phyloP scores from a whole-genome alignment of 2,329 filamentous ascomycete genomes.

The Ophiostoma ulmi region DNA sequence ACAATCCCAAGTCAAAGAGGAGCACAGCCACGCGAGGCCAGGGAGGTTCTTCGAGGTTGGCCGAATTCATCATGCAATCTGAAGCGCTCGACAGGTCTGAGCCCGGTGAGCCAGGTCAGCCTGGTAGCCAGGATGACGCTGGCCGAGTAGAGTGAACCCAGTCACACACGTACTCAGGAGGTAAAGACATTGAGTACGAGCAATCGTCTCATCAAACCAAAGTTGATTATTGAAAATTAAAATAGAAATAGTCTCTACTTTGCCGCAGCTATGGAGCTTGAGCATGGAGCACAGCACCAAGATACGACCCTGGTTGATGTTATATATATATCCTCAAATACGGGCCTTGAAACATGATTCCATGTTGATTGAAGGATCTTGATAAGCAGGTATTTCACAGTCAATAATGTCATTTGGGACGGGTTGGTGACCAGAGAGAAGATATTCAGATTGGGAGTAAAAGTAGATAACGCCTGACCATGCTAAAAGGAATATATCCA shows the following conservation, averaged over 20 bases:
- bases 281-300: no score
- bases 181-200: no score
- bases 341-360: not conserved
- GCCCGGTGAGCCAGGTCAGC: no score
- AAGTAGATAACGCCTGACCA: slow-evolving; percentile 7
- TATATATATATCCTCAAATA: not conserved
- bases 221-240: not conserved
- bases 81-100: no score
- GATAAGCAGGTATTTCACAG: no score
- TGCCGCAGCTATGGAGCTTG: not conserved
- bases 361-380: no score
- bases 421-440: not conserved
- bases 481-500: not conserved
- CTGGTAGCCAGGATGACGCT: no score
- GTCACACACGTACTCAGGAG: no score
- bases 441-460: not conserved
- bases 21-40: not conserved
- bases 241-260: not conserved
- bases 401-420: not conserved
- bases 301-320: slow-evolving; percentile 2
- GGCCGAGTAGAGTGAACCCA: no score
- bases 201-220: no score
- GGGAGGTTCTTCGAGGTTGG: not conserved
- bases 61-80: not conserved
- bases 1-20: no score